Evolutionary conservation across 1,284 basidiomycete species (phyloP).

Genomic region (Ustilago curta): DNA sequence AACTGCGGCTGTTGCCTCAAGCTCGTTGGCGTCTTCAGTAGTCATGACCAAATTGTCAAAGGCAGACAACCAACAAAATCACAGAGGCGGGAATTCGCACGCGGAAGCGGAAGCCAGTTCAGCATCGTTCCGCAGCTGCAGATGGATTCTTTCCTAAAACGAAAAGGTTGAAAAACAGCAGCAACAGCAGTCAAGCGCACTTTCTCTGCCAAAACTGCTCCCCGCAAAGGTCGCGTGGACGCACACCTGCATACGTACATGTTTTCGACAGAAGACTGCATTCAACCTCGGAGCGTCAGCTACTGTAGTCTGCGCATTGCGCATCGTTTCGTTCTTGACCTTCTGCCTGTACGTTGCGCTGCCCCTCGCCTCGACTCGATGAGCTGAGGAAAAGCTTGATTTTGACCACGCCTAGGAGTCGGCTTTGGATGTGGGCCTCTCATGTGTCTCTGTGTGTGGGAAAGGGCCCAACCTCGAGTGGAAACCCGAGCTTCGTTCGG

Average conservation of each 20-base stretch:
- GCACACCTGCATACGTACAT: constrained; percentile 5
- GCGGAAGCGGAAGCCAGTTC: background rate
- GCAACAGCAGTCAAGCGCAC: background rate
- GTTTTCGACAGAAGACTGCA: constrained; percentile 3
- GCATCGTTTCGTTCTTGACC: too few species aligned
- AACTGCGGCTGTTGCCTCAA: background rate
- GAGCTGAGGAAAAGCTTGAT: background rate
- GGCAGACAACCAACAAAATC: background rate
- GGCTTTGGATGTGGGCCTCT: background rate
- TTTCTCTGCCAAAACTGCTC: background rate
- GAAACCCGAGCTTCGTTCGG: background rate
- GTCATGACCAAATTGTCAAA: background rate
- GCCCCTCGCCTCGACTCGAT: background rate
- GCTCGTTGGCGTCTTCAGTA: background rate
- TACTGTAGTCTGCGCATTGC: background rate
- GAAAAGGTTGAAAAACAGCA: background rate
- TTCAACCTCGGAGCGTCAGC: background rate
- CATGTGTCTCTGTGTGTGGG: too few species aligned
- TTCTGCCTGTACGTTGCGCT: background rate
- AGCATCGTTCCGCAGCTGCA: background rate
- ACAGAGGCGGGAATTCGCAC: background rate
- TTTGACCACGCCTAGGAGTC: background rate
- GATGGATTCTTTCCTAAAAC: background rate
- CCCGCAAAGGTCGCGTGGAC: constrained; percentile 1
- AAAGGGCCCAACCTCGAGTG: too few species aligned